Conservation (phyloP, 768 basidiomycete species). For the Hericium erinaceus region DNA sequence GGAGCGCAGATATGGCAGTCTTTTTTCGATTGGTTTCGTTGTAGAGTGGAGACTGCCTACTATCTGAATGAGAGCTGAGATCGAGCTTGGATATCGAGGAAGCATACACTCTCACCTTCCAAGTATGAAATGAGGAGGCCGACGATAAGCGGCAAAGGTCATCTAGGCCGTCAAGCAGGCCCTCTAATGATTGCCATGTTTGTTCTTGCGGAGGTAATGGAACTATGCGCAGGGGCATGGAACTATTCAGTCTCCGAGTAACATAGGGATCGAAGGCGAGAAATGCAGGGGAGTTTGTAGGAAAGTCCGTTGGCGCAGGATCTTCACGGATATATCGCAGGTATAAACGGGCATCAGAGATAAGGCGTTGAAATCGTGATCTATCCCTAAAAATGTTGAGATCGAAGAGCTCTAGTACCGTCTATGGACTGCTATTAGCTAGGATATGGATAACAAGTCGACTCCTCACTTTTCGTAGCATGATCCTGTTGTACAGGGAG, state of each 20-base stretch:
- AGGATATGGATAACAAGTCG: neutral
- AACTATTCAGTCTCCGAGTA: slow-evolving; percentile 55
- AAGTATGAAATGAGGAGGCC: slow-evolving; percentile 38
- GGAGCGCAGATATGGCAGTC: slow-evolving; percentile 54
- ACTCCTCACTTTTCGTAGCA: slow-evolving; percentile 8
- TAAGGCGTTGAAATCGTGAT: slow-evolving; percentile 27
- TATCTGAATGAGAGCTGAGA: slow-evolving; percentile 23
- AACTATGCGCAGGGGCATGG: slow-evolving; percentile 59
- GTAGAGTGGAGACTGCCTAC: slow-evolving; percentile 44
- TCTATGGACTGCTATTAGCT: slow-evolving; percentile 21
- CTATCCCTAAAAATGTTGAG: slow-evolving; percentile 29
- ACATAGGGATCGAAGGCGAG: slow-evolving; percentile 60
- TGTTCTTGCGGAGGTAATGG: slow-evolving; percentile 36
- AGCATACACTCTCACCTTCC: slow-evolving; percentile 42
- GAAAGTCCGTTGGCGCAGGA: slow-evolving; percentile 27
- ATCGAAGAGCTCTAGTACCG: slow-evolving; percentile 41
- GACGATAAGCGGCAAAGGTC: slow-evolving; percentile 40
- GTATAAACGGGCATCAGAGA: slow-evolving; percentile 31
- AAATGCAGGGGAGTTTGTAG: slow-evolving; percentile 35
- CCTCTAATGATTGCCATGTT: slow-evolving; percentile 42
- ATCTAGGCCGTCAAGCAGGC: slow-evolving; percentile 46
- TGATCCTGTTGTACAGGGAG: slow-evolving; percentile 9
- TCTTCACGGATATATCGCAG: slow-evolving; percentile 31
- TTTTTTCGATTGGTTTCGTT: slow-evolving; percentile 30
- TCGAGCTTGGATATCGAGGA: no score